Evolutionary conservation across 179 eudicot genomes (phyloP).

Genomic region (Drosera spatulata): DNA sequence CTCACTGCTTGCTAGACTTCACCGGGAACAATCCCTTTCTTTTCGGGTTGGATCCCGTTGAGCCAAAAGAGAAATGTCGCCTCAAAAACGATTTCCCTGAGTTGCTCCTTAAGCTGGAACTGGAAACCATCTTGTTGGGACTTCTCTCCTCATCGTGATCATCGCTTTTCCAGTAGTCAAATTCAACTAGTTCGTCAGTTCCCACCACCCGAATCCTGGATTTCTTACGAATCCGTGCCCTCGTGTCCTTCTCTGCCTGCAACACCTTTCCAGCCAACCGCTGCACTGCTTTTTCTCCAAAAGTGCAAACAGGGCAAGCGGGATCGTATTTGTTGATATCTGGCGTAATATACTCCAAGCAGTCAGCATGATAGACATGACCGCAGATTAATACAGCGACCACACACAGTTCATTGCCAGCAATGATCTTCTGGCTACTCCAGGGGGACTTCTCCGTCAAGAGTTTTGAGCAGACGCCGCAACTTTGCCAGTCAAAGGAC

Average conservation of each 20-base stretch:
- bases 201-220: slow-evolving; percentile 25
- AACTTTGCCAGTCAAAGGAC: slow-evolving; percentile 26
- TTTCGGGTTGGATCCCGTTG: too few relatives aligned
- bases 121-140: slow-evolving; percentile 26
- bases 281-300: slow-evolving; percentile 38
- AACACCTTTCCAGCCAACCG: slow-evolving; percentile 30
- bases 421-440: slow-evolving; percentile 35
- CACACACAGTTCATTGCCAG: slow-evolving; percentile 31
- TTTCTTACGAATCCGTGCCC: slow-evolving; percentile 24
- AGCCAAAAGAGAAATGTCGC: background rate
- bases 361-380: slow-evolving; percentile 7
- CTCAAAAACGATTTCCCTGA: slow-evolving; percentile 39
- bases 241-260: slow-evolving; percentile 33
- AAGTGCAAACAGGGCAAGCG: slow-evolving; percentile 41
- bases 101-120: slow-evolving; percentile 38
- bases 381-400: slow-evolving; percentile 50
- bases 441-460: slow-evolving; percentile 27
- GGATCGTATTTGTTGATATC: slow-evolving; percentile 45
- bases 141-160: slow-evolving; percentile 17
- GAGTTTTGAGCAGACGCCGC: slow-evolving; percentile 46
- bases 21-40: too few relatives aligned
- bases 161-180: slow-evolving; percentile 34
- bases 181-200: slow-evolving; percentile 25
- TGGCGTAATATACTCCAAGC: slow-evolving; percentile 42
- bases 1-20: too few relatives aligned